Conservation (phyloP, 2,329 filamentous ascomycete species). For the Coniella vitis region DNA sequence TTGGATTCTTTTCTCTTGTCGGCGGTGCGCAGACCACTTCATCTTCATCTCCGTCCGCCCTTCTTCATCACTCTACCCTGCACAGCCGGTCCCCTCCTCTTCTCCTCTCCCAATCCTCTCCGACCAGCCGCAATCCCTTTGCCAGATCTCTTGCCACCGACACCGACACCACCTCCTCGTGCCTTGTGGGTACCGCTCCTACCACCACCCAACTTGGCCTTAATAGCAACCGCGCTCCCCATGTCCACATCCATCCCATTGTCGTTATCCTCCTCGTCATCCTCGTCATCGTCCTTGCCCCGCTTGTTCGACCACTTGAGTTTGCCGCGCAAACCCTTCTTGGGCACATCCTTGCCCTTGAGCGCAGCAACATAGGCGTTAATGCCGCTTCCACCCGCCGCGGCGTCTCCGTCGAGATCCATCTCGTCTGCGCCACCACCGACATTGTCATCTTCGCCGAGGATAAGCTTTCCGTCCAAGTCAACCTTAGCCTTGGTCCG, state of each 20-base stretch:
- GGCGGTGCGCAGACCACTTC: too few relatives aligned
- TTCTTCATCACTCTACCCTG: constrained; percentile 25
- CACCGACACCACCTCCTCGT: constrained; percentile 25
- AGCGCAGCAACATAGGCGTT: constrained; percentile 65
- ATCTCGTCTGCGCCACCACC: constrained; percentile 31
- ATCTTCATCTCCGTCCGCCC: constrained; percentile 9
- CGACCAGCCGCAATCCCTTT: constrained; percentile 23
- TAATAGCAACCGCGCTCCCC: constrained; percentile 44
- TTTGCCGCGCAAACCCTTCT: constrained; percentile 58
- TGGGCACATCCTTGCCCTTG: constrained; percentile 58
- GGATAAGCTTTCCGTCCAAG: constrained; percentile 72
- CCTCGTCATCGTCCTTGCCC: constrained; percentile 36
- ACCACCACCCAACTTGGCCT: constrained; percentile 32
- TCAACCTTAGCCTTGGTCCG: constrained; percentile 60
- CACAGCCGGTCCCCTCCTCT: constrained; percentile 19
- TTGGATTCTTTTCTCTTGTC: too few relatives aligned
- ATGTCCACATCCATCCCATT: constrained; percentile 47
- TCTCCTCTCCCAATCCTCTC: constrained; percentile 27
- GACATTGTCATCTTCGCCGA: constrained; percentile 51
- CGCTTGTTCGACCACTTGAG: constrained; percentile 65
- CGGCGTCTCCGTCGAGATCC: constrained; percentile 44
- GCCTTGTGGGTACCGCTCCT: constrained; percentile 31
- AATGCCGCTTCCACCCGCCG: constrained; percentile 47
- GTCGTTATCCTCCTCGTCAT: constrained; percentile 40
- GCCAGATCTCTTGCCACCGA: constrained; percentile 25